Evolutionary conservation across 495 filamentous ascomycete species (phyloP), one percentile per base, ranked within the genome.

Genomic region (Penicillium herquei): DNA sequence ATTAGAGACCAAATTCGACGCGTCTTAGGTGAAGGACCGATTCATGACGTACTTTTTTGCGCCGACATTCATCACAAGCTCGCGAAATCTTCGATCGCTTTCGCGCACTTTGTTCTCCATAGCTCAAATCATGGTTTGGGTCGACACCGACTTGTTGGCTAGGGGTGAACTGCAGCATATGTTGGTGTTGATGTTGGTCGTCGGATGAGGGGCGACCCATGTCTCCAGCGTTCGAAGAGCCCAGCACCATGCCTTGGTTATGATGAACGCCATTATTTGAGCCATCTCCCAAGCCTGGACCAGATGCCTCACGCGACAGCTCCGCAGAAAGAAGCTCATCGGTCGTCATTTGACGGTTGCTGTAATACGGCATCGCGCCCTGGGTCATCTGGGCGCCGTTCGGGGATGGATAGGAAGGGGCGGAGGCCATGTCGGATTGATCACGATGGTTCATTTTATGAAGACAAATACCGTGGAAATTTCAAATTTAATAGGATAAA

Each of bases 41-140:
- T 32, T 49, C 14, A 42, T 39, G 57, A 48, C 61, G 17, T 74
- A 87, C 85, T 81, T 98, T 98, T 70, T 97, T 98, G 49, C 93
- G 82, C 47, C 93, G 83, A 65, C 93, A 98, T 65, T 98, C 93
- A 70, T 98, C 93, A 59, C 93, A 98, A 1, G 93, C 93, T 26
- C 92, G 80, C 3, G 93, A 96, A 0, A 96, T 92, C 71, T 98
- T 98, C 0, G 89, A 89, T 55, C 92, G 79, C 67, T 96, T 96
- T 52, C 88, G 87, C 9, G 88, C 85, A 44, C 83, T 89, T 46
- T 75, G 76, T 57, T 90, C 87, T 10, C 78, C 79, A 61, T 79
- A 78, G 52, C 72, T 78, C 39, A 74, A 39, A 44, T 77, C 76
- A 45, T 79, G 74, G 51, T 81, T 79, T 17, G 75, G 77, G 48